Evolutionary conservation across 2,329 filamentous ascomycete species (phyloP).

Genomic region (Colletotrichum sp.): DNA sequence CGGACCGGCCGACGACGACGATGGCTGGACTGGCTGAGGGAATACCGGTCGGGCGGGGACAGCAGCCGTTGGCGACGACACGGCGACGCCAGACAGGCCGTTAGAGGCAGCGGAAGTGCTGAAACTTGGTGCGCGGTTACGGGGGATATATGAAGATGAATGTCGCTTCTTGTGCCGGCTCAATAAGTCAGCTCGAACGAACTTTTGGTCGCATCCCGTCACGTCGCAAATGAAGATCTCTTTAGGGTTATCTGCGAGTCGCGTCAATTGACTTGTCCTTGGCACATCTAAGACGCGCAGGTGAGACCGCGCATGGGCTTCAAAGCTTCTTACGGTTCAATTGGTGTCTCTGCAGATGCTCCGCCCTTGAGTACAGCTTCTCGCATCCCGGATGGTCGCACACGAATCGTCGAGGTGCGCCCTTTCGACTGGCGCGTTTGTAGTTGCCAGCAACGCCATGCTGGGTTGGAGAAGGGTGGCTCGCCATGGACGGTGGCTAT

Average conservation of each 20-base stretch:
- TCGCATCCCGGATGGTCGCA: constrained; percentile 76
- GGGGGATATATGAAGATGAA: constrained; percentile 56
- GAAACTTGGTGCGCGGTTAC: constrained; percentile 57
- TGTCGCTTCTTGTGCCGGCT: constrained; percentile 72
- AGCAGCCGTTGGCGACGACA: constrained; percentile 24
- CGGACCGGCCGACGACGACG: constrained; percentile 38
- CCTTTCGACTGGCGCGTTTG: constrained; percentile 58
- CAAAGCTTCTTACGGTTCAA: constrained; percentile 63
- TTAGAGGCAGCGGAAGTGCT: constrained; percentile 34
- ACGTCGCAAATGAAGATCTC: constrained; percentile 81
- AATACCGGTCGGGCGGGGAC: constrained; percentile 14
- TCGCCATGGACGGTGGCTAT: constrained; percentile 6
- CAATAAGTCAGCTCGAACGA: constrained; percentile 80
- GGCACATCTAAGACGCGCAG: constrained; percentile 1
- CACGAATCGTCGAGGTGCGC: constrained; percentile 56
- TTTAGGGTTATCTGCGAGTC: constrained; percentile 71
- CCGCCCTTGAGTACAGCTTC: constrained; percentile 80
- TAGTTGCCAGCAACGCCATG: constrained; percentile 33
- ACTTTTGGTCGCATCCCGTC: constrained; percentile 75
- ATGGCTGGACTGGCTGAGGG: constrained; percentile 25
- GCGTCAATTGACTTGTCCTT: neutral
- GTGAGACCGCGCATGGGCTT: neutral
- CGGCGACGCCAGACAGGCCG: neutral
- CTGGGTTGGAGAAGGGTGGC: constrained; percentile 1
- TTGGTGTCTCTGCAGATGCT: constrained; percentile 83